Base-by-base conservation (phyloP, 2,329 filamentous ascomycete genomes). In the Ophiostoma novo-ulmi region DNA sequence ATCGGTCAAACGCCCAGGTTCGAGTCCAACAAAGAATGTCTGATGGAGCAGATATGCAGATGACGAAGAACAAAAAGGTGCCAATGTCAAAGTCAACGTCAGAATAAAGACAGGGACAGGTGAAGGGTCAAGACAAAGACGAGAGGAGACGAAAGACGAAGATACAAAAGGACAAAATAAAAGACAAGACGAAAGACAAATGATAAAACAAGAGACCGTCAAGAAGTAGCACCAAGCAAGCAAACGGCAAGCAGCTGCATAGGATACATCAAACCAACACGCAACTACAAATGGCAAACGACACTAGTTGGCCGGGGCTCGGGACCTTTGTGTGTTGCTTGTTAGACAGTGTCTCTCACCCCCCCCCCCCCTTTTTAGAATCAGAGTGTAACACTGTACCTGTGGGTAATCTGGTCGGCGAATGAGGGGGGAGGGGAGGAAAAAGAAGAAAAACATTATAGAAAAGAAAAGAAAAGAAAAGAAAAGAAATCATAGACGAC, bases 261-360 rank as follows among this genome's bases (percentile, higher is more conserved):
- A 65, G 38, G 55, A 61, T 31, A 61, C 55, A 61, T 35, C 58
- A 61, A 61, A 31, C 58, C 22, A 61, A 35, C 58, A 61, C 14
- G 22, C 22, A 31, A 35, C 58, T 58, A 61, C 58, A 61, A 61
- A 35, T 35, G 26, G 26, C 58, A 61, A 61, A 61, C 58, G 26
- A 17, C 58, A 61, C 58, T 61, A 61, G 58, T 38, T 39, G 35
- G 35, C 63, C 35, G 35, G 36, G 31, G 17, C 35, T 65, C 63
- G 63, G 31, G 36, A 65, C 63, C 36, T 61, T 35, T 61, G 55
- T 61, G 22, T 61, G 55, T 26, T 14, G 58, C 58, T 61, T 35
- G 58, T 61, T 61, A 61, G 58, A 61, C 58, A 61, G 58, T 61
- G 58, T 61, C 58, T 61, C 58, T 61, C 52, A 58, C 26, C 44